Evolutionary conservation across 495 filamentous ascomycete genomes (phyloP), one percentile per base, ranked within the genome.

Genomic region (Lasiosphaeria ovina): DNA sequence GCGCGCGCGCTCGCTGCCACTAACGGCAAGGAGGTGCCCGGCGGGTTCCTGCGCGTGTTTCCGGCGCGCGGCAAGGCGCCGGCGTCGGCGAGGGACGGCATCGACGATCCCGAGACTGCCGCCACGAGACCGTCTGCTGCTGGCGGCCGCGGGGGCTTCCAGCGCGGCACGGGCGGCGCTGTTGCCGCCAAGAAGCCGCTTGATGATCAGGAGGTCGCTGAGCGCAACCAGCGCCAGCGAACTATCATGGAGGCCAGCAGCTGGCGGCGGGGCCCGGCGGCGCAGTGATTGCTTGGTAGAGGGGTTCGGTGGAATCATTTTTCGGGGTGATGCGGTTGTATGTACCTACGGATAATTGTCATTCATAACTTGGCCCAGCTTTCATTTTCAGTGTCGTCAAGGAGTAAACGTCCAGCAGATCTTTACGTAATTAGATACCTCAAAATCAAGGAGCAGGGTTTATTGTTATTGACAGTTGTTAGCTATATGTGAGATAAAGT

Each of bases 1-100:
- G 69, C 83, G 57, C 62, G 65, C 16, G 80, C 82, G 40, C 59
- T 71, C 40, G 53, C 66, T 3, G 65, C 61, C 11, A 34, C 72
- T 11, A 69, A 77, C 54, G 74, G 77, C 9, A 58, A 17, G 51
- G 24, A 49, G 11, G n/a, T 60, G 33, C 32, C 55, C 17, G 62
- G 59, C 6, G 67, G 65, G 5, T 33, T 33, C 16, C 49, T 69
- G 47, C 65, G 65, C 14, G 65, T 69, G 6, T 67, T 55, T 33
- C 10, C 54, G 1, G 62, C 67, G 9, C 51, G 50, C 33, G 61
- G 56, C 52, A 58, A 54, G 47, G 50, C 61, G 33, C 64, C 64
- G 6, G 55, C 50, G 3, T 17, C 51, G 12, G 24, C 16, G 11
- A 47, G 16, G 5, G 44, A 47, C 5, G 8, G 12, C 44, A 47